phyloP scores from a whole-genome alignment of 2,329 filamentous ascomycete species.

The Talaromyces sp. region DNA sequence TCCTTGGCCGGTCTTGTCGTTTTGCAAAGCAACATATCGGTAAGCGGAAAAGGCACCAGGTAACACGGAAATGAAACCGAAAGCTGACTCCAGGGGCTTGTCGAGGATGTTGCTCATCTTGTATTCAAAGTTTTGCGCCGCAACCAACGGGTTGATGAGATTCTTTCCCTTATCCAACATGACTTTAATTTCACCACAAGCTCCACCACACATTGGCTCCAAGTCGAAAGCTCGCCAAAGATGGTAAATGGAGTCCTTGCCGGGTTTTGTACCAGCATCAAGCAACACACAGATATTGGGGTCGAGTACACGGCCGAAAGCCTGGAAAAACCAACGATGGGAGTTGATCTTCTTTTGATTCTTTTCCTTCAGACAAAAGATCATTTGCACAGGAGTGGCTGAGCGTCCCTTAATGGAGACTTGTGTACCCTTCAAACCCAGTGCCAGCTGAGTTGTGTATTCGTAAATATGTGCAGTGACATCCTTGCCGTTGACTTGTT shows the following conservation, averaged over 20 bases:
- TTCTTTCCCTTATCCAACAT: conserved; percentile 88
- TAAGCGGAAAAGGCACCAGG: conserved; percentile 99
- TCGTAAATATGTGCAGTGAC: conserved; percentile 98
- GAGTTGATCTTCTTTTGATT: conserved; percentile 99
- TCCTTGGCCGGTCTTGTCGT: conserved; percentile 91
- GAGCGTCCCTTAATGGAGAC: conserved; percentile 79
- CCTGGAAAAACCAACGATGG: conserved; percentile 98
- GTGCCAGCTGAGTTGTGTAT: conserved; percentile 59
- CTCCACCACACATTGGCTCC: conserved; percentile 94
- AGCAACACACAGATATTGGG: conserved; percentile 96
- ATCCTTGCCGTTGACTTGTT: conserved; percentile 93
- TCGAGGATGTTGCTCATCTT: conserved; percentile 99
- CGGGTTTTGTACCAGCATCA: conserved; percentile 93
- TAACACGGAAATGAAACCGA: conserved; percentile 95
- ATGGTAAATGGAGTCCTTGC: conserved; percentile 92
- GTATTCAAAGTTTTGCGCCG: conserved; percentile 98
- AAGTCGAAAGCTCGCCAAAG: conserved; percentile 98
- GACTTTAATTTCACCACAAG: conserved; percentile 98
- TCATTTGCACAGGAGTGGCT: conserved; percentile 86
- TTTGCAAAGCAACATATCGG: conserved; percentile 88
- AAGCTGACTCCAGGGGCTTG: conserved; percentile 94
- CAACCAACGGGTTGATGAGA: conserved; percentile 87
- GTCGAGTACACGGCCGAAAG: conserved; percentile 86
- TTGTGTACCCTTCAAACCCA: conserved; percentile 86
- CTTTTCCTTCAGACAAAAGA: conserved; percentile 98